Base-by-base conservation (phyloP, 495 filamentous ascomycete genomes). In the Darksidea phi region DNA sequence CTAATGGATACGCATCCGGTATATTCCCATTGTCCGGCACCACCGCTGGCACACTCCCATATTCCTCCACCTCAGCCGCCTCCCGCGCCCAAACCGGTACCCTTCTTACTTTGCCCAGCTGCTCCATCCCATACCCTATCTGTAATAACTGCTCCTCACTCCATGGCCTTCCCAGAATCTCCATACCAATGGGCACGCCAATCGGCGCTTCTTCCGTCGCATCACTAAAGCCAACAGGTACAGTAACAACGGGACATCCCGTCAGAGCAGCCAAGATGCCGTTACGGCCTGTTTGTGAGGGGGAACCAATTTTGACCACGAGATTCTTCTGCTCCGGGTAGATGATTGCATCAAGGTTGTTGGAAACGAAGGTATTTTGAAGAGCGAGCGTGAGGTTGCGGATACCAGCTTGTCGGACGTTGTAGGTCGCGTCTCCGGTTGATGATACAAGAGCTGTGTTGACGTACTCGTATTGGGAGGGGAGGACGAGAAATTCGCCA, bases 321-420 rank as follows among this genome's bases (percentile, higher is more conserved):
- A 88, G 72, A 48, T 85, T 85, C 57, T 78, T 78, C 61, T 88
- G 86, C 67, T 87, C 81, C 10, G 85, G 86, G 67, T 87, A 88
- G 57, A 86, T 78, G 24, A 87, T 51, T 0, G 79, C 84, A 64
- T 86, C 82, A 0, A 88, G 68, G 2, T 69, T 60, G 51, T 82
- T 69, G 1, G 55, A 38, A 0, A 67, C 64, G 59, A 87, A 86
- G 0, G 78, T 82, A 11, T 51, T n/a, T 7, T 71, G 49, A 2
- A 87, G 67, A 0, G 76, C 70, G 1, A 69, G 54, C 17, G 77
- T 83, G 21, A 87, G 73, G 15, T 74, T 64, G 0, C 65, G 63
- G 50, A 87, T 86, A 0, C 67, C 73, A 4, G 68, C 45, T 38
- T 80, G 71, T 25, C 73, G 70, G 0, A 56, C 28, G 4, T 66